Percentiles rank a stretch among this genome's conserved stretches.
Conservation (phyloP, 345 rosid genomes). For the Syzygium aromaticum region DNA sequence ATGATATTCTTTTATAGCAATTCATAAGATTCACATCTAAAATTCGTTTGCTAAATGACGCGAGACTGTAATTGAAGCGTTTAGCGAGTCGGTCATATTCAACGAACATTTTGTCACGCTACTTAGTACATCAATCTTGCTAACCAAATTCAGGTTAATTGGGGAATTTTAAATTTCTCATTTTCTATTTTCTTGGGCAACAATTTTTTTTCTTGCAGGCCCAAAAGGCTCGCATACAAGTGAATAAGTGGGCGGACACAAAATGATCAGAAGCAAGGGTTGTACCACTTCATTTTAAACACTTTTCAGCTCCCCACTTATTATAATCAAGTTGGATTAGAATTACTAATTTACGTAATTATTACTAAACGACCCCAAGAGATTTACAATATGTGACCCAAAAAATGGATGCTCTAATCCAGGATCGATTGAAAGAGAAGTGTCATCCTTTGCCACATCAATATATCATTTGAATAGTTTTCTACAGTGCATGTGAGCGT, state of each 20-base stretch:
- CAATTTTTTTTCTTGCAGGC: constrained; percentile 35
- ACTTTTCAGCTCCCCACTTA: not conserved
- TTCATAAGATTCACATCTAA: not conserved
- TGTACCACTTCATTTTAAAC: not conserved
- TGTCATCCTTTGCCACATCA: not conserved
- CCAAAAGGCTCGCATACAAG: constrained; percentile 43
- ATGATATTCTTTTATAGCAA: not conserved
- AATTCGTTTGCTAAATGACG: not conserved
- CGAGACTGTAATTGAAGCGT: not conserved
- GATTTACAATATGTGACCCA: not conserved
- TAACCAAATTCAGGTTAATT: not conserved
- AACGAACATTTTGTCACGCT: not conserved
- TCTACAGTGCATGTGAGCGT: not conserved
- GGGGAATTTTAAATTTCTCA: not conserved
- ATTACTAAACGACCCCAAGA: not conserved
- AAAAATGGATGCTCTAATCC: not conserved
- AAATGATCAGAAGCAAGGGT: not conserved
- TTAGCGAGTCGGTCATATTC: not conserved
- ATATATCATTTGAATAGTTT: not conserved
- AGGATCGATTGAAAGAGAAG: not conserved
- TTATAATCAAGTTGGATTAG: not conserved
- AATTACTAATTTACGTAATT: too few species aligned
- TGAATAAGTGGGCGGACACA: constrained; percentile 46
- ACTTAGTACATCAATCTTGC: not conserved
- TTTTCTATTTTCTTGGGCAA: not conserved